phyloP scores from a whole-genome alignment of 768 basidiomycete species.

The Kwoniella mangroviensis region DNA sequence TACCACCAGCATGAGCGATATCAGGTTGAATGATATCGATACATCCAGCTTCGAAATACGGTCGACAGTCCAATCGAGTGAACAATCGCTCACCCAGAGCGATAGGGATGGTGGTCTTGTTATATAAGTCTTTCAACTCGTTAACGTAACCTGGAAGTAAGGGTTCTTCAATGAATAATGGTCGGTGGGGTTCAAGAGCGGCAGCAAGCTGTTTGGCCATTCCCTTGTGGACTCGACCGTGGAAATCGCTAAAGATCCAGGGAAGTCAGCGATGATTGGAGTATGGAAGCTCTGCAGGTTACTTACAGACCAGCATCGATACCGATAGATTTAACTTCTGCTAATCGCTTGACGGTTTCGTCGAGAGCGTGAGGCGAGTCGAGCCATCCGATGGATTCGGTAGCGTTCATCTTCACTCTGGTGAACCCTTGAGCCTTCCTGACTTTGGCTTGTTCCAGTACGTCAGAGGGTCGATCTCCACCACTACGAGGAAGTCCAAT shows the following conservation, averaged over 20 bases:
- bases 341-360: slow-evolving; percentile 52
- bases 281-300: not conserved
- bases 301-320: slow-evolving; percentile 54
- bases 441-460: slow-evolving; percentile 53
- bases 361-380: slow-evolving; percentile 55
- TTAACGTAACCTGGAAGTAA: slow-evolving; percentile 53
- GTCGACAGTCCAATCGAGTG: slow-evolving; percentile 51
- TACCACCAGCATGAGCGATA: slow-evolving; percentile 55
- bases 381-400: slow-evolving; percentile 52
- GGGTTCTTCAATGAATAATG: slow-evolving; percentile 56
- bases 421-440: slow-evolving; percentile 56
- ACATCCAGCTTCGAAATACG: slow-evolving; percentile 54
- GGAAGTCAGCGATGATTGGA: not conserved
- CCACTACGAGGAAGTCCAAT: slow-evolving; percentile 22
- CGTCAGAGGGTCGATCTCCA: slow-evolving; percentile 54
- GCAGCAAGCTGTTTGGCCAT: slow-evolving; percentile 56
- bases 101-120: slow-evolving; percentile 54
- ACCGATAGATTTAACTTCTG: slow-evolving; percentile 52
- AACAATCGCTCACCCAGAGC: slow-evolving; percentile 55
- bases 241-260: slow-evolving; percentile 44
- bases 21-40: slow-evolving; percentile 55
- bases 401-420: slow-evolving; percentile 54
- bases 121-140: slow-evolving; percentile 53
- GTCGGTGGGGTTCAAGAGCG: slow-evolving; percentile 53
- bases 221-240: slow-evolving; percentile 55